A percentile compares a stretch with the other conserved stretches of the same genome.
phyloP scores from a whole-genome alignment of 106 monocot genomes.

The Allium sativum region DNA sequence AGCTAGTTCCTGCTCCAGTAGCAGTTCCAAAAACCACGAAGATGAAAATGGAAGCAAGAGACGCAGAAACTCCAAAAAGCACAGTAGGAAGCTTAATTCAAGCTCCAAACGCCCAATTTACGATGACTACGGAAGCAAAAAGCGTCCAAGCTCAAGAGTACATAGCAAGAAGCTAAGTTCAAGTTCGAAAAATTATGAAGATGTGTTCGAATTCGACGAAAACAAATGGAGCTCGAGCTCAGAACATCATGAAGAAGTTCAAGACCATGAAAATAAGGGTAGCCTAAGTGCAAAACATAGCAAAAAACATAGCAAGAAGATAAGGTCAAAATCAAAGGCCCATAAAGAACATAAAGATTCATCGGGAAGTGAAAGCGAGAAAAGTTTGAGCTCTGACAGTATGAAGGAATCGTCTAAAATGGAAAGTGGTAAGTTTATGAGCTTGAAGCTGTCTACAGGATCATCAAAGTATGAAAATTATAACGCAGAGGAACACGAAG shows the following conservation, averaged over 20 bases:
- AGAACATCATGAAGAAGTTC: background rate
- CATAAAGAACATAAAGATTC: background rate
- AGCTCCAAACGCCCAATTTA: constrained; percentile 1
- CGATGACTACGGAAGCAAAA: background rate
- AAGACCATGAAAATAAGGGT: too few relatives aligned
- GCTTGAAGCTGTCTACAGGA: background rate
- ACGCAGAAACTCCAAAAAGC: background rate
- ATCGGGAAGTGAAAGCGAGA: background rate
- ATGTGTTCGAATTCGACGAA: background rate
- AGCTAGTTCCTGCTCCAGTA: too few relatives aligned
- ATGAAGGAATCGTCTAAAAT: background rate
- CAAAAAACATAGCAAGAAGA: too few relatives aligned
- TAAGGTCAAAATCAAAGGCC: background rate
- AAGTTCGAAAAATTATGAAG: background rate
- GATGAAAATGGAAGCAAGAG: background rate
- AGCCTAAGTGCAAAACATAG: too few relatives aligned
- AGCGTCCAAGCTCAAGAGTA: background rate
- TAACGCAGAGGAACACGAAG: background rate
- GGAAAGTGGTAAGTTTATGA: background rate
- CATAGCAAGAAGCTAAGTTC: background rate
- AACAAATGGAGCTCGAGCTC: background rate
- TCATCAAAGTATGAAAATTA: background rate
- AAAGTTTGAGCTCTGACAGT: background rate
- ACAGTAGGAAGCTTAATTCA: background rate
- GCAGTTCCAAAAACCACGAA: too few relatives aligned